Conservation (phyloP, 345 rosid species). For the Gossypium bickii region DNA sequence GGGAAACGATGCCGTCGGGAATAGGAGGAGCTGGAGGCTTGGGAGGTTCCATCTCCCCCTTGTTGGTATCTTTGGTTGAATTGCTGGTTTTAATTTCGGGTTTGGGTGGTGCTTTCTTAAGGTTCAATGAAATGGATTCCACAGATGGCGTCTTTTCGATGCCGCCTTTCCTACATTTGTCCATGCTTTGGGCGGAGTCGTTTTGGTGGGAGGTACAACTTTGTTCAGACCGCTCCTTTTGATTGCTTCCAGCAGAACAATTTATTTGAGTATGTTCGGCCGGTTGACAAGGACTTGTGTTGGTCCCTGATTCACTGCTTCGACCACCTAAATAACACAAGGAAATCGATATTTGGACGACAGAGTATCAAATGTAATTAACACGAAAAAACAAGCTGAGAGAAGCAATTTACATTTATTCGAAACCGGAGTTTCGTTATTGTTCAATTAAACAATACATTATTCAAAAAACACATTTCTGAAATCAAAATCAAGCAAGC, state of each 20-base stretch:
- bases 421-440: neutral
- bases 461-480: neutral
- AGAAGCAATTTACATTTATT: neutral
- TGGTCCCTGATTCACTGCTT: constrained; percentile 29
- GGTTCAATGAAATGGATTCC: neutral
- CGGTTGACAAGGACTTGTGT: constrained; percentile 15
- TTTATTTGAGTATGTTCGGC: constrained; percentile 21
- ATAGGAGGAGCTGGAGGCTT: constrained; percentile 26
- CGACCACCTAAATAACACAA: constrained; percentile 29
- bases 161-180: neutral
- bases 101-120: constrained; percentile 1
- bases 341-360: neutral
- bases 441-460: too few species aligned
- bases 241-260: constrained; percentile 3
- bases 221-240: constrained; percentile 16
- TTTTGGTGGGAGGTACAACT: constrained; percentile 17
- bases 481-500: neutral
- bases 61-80: constrained; percentile 2
- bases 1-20: constrained; percentile 2
- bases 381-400: neutral
- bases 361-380: too few species aligned
- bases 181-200: constrained; percentile 3
- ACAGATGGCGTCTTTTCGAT: constrained; percentile 7
- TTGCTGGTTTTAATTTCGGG: neutral
- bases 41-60: constrained; percentile 31